Conservation (phyloP, 257 asterid species). For the Eucommia ulmoides region DNA sequence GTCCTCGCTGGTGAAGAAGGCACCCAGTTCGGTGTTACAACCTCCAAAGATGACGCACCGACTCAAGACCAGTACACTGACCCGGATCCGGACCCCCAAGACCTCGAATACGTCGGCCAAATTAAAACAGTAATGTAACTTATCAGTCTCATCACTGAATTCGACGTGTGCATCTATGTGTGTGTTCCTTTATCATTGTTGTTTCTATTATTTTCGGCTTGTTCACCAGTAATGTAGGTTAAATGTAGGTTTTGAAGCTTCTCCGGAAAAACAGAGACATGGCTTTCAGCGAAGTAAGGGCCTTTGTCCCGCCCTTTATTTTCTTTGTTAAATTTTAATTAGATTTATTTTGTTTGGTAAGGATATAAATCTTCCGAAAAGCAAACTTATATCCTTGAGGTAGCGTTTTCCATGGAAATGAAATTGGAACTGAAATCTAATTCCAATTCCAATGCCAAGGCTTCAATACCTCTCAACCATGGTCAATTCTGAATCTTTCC, state of each 20-base stretch:
- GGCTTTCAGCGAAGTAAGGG: conserved; percentile 69
- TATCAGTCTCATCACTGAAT: background rate
- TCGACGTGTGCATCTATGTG: background rate
- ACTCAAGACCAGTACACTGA: conserved; percentile 10
- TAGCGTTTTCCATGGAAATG: too few species aligned
- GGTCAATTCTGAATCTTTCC: background rate
- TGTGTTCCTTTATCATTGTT: background rate
- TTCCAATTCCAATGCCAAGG: too few species aligned
- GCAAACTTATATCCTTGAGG: too few species aligned
- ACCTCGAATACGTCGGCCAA: conserved; percentile 60
- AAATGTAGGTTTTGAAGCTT: conserved; percentile 63
- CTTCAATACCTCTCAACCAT: background rate
- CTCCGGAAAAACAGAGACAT: conserved; percentile 81
- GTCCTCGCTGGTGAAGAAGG: conserved; percentile 35
- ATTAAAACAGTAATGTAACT: conserved; percentile 37
- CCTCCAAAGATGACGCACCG: conserved; percentile 13
- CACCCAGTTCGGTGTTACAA: conserved; percentile 15
- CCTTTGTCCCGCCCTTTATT: background rate
- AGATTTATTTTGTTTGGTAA: too few species aligned
- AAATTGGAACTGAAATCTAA: too few species aligned
- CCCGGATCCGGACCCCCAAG: conserved; percentile 34
- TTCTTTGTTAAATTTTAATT: too few species aligned
- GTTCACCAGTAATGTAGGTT: background rate
- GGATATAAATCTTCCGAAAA: too few species aligned
- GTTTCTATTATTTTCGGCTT: background rate